Conservation (phyloP, 2,329 filamentous ascomycete species). For the Hypoxylon sp. region DNA sequence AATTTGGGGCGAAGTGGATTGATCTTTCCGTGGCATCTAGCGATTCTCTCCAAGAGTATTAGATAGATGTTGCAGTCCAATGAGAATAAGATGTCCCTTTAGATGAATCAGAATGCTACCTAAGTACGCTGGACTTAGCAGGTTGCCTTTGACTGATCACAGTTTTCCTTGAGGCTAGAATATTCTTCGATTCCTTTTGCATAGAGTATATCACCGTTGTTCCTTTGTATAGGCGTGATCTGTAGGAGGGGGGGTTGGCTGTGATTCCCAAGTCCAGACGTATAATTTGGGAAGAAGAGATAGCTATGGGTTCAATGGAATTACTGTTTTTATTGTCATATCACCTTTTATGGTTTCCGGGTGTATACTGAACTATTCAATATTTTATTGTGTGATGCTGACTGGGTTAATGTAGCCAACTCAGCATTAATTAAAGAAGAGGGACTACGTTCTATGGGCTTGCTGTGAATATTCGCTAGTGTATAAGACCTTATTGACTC, state of each 20-base stretch:
- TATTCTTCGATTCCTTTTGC: neutral
- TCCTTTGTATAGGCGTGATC: neutral
- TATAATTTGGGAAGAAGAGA: too few relatives aligned
- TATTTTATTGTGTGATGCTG: neutral
- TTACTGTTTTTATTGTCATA: too few relatives aligned
- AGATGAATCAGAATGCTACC: neutral
- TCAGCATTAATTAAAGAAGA: neutral
- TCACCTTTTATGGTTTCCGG: too few relatives aligned
- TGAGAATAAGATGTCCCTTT: neutral
- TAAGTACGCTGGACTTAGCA: neutral
- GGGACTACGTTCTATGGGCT: neutral
- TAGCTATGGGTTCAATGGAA: too few relatives aligned
- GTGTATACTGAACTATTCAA: neutral
- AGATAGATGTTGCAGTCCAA: neutral
- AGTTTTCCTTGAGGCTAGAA: neutral
- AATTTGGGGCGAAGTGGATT: neutral
- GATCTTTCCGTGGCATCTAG: neutral
- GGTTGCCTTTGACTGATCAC: neutral
- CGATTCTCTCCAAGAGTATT: neutral
- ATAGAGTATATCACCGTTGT: neutral
- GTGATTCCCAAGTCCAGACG: too few relatives aligned
- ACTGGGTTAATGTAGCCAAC: neutral
- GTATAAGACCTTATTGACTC: neutral
- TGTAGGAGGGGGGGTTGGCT: neutral
- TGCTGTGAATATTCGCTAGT: neutral